Conservation (phyloP, 108 stramenopile species). For the Aurantiochytrium sp. region DNA sequence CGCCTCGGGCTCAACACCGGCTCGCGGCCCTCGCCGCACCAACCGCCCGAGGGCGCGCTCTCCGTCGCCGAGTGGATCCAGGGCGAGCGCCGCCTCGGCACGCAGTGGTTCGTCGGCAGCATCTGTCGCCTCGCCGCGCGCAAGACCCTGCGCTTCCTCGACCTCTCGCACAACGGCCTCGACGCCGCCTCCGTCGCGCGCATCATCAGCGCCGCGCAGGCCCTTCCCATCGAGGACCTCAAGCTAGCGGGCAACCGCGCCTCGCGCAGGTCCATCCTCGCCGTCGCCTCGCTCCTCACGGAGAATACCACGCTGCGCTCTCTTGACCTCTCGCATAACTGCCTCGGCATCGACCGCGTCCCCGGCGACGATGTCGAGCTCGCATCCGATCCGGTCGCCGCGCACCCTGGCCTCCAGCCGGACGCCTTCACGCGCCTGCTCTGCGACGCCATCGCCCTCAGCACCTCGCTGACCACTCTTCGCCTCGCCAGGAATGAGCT, state of each 20-base stretch:
- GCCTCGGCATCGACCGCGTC: background rate
- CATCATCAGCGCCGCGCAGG: background rate
- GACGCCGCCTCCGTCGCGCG: background rate
- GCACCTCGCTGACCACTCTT: background rate
- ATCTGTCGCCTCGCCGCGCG: background rate
- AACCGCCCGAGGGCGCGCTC: background rate
- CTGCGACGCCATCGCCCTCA: background rate
- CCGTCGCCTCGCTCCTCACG: background rate
- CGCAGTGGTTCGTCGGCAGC: background rate
- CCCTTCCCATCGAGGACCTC: background rate
- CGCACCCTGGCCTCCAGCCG: background rate
- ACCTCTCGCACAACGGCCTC: background rate
- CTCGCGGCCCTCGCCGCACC: background rate
- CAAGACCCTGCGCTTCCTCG: background rate
- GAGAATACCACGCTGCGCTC: background rate
- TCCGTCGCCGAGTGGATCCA: background rate
- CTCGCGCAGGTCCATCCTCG: background rate
- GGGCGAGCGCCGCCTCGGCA: background rate
- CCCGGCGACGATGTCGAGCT: background rate
- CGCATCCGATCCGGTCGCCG: background rate
- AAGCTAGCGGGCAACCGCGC: background rate
- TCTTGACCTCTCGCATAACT: background rate
- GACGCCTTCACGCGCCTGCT: background rate
- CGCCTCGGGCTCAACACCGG: background rate
- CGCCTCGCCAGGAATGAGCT: background rate